Evolutionary conservation across 306 rosid species (phyloP).

Genomic region (Leucaena leucocephala): DNA sequence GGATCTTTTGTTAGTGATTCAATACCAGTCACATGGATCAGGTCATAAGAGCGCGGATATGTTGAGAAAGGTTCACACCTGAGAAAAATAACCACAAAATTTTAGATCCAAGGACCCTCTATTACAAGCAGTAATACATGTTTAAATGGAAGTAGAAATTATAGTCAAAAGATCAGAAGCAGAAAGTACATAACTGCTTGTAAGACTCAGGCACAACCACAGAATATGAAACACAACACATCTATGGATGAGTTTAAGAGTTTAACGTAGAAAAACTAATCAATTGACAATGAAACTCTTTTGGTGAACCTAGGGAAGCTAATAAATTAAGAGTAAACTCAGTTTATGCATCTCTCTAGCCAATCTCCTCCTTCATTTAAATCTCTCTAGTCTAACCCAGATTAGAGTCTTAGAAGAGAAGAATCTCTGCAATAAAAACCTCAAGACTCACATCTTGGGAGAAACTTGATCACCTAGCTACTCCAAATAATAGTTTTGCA

Average conservation of each 20-base stretch:
- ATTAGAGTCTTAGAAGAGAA: background rate
- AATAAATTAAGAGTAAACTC: background rate
- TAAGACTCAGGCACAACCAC: background rate
- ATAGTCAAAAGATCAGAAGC: background rate
- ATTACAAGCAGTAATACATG: constrained; percentile 14
- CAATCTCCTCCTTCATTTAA: background rate
- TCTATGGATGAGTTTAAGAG: background rate
- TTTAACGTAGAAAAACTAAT: background rate
- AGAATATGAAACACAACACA: background rate
- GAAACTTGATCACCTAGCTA: background rate
- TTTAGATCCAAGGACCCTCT: constrained; percentile 39
- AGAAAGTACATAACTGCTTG: background rate
- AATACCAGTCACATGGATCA: constrained; percentile 76
- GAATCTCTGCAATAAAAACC: background rate
- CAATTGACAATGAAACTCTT: background rate
- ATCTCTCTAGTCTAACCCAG: background rate
- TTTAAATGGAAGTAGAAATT: background rate
- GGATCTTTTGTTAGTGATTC: constrained; percentile 76
- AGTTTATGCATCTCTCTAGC: background rate
- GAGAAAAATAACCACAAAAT: constrained; percentile 39
- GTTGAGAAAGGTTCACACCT: constrained; percentile 99
- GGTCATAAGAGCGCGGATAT: constrained; percentile 90
- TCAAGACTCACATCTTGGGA: background rate
- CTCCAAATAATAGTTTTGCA: background rate
- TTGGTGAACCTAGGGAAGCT: background rate